Evolutionary conservation across 495 filamentous ascomycete species (phyloP), one percentile per base, ranked within the genome.

Genomic region (Neurospora tetrasperma): DNA sequence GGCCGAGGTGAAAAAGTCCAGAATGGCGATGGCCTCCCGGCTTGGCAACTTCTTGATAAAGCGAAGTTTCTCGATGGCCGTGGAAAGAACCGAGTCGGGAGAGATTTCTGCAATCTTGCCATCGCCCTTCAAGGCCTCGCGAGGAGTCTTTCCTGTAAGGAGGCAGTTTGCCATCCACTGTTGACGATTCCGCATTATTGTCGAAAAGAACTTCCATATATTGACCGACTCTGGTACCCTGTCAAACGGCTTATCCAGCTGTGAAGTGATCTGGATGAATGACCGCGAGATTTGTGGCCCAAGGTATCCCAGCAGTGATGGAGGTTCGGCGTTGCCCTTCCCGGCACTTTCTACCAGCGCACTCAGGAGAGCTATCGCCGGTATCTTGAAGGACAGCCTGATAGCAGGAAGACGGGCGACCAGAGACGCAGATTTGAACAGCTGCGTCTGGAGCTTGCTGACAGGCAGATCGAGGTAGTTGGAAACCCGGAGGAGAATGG

Each of bases 111-210:
- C 84, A 81, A 76, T 77, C 72, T 85, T 85, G 35, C 76, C 80
- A 41, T 88, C 86, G 1, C 81, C 82, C 72, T 89, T 90, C 75
- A 93, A 79, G 2, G 89, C 88, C 69, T 94, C 88, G 70, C 90
- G 88, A 18, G 96, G 93, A 1, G 92, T 93, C 73, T 89, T 90
- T 35, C 96, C 96, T 5, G 94, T 97, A 38, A 98, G 89, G 69
- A 98, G 86, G 78, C 93, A 95, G 62, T 97, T 93, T 0, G 95
- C 90, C 83, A 99, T 90, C 91, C 96, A 98, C 78, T 97, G 94
- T 75, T 99, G 96, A 71, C 93, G 90, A 77, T 92, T 94, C 77
- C 93, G 92, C 68, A 98, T 87, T 68, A 97, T 89, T n/a, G 89
- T 90, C 39, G 95, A 91, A 42, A 98, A 89, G 72, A 99, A 88